phyloP scores from a whole-genome alignment of 768 basidiomycete species.

The Trametes gibbosa region DNA sequence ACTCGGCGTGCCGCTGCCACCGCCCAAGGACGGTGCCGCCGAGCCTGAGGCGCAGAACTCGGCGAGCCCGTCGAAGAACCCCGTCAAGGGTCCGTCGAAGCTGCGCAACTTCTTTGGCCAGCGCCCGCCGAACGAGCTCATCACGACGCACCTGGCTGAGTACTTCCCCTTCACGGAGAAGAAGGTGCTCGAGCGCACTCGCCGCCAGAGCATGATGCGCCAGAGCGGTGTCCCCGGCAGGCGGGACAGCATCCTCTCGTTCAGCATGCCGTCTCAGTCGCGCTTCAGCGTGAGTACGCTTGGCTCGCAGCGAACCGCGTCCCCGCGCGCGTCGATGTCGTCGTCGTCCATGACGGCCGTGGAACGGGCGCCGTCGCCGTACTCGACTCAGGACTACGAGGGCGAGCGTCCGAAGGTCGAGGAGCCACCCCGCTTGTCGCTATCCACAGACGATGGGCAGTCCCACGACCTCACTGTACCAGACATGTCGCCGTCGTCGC shows the following conservation, averaged over 20 bases:
- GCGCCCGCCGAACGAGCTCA: conserved; percentile 95
- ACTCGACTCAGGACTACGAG: conserved; percentile 7
- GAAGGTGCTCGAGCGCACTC: conserved; percentile 84
- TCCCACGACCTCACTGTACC: conserved; percentile 60
- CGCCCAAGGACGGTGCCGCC: conserved; percentile 45
- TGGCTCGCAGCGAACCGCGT: conserved; percentile 36
- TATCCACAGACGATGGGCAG: conserved; percentile 71
- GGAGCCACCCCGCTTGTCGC: conserved; percentile 66
- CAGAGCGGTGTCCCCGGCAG: conserved; percentile 50
- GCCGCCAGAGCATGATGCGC: conserved; percentile 85
- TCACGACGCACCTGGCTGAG: conserved; percentile 89
- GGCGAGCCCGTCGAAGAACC: conserved; percentile 34
- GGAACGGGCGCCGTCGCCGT: conserved; percentile 13
- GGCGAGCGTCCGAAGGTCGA: conserved; percentile 6
- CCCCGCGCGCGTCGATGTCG: conserved; percentile 30
- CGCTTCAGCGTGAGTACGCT: conserved; percentile 65
- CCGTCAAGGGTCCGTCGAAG: conserved; percentile 48
- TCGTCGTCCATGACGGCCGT: conserved; percentile 17
- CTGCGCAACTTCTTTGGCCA: conserved; percentile 97
- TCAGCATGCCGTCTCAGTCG: conserved; percentile 46
- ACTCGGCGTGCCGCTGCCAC: conserved; percentile 83
- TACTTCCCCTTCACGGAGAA: conserved; percentile 95
- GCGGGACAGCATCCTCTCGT: conserved; percentile 45
- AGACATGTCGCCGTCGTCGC: conserved; percentile 32
- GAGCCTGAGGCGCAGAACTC: conserved; percentile 27